Evolutionary conservation across 768 basidiomycete genomes (phyloP), one percentile per base, ranked within the genome.

Genomic region (Tulasnella sp.): DNA sequence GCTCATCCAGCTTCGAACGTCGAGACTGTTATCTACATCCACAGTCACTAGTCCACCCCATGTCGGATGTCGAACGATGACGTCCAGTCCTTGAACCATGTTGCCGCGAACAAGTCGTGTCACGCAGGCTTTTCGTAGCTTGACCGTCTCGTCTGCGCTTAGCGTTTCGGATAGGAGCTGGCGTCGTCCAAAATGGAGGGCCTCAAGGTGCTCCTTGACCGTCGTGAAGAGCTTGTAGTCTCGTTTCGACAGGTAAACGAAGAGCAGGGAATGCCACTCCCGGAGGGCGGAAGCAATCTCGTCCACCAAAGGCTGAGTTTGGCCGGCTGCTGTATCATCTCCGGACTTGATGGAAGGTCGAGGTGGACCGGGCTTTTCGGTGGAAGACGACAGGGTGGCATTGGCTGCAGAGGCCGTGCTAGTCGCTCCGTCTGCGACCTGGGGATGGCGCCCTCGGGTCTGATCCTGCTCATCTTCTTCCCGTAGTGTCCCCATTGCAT

Each of bases 251-350:
- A 99, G 92, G 84, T 98, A 96, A 81, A 92, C 92, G 83, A 95
- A 96, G 89, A 98, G 93, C 75, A 96, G 87, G 46, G 90, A 90
- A 83, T 97, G 93, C 96, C 97, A 99, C 89, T 99, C 97, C 52
- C 97, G 91, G 68, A 99, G 87, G 0, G 97, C 97, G 10, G 95
- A 97, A 0, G 97, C 95, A 82, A 99, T 97, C 87, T 99, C 97
- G 85, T 99, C 97, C 75, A 99, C 91, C 83, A 99, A 92, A 14
- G 97, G 97, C 83, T 98, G 96, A 2, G 85, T 86, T 31, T 88
- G 88, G 14, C 97, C 97, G 0, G 93, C 92, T 4, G 90, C 88
- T 2, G 97, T 99, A 82, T 98, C 97, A 84, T 98, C 97, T 48
- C 95, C 95, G 14, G 95, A 94, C 81, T 96, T 97, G 73, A 98